Conservation (phyloP, 2,329 filamentous ascomycete genomes). For the Neonectria sp. region DNA sequence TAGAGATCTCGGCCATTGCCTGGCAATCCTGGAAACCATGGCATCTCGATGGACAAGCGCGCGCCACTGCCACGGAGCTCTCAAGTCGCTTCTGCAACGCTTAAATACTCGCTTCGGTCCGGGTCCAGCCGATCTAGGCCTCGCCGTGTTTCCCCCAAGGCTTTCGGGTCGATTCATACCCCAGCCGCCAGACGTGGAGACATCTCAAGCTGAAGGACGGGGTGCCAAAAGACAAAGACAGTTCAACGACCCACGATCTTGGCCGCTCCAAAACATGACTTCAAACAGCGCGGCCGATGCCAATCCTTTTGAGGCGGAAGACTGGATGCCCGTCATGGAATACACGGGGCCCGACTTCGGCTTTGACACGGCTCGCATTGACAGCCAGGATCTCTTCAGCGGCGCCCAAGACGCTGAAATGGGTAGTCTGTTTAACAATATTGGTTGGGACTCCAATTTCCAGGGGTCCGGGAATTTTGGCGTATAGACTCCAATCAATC, state of each 20-base stretch:
- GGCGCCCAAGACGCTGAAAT: not conserved
- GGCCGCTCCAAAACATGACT: not conserved
- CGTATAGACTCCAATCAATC: not conserved
- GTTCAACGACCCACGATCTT: not conserved
- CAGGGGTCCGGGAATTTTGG: not conserved
- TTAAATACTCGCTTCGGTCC: constrained; percentile 3
- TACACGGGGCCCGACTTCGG: constrained; percentile 30
- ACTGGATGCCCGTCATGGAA: constrained; percentile 18
- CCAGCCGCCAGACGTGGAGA: not conserved
- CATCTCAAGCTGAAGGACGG: not conserved
- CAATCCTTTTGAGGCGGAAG: not conserved
- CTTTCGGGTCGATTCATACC: not conserved
- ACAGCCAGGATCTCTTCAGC: constrained; percentile 10
- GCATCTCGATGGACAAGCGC: constrained; percentile 19
- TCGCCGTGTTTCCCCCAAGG: not conserved
- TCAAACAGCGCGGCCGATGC: not conserved
- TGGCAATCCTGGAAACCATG: constrained; percentile 15
- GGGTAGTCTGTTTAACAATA: constrained; percentile 10
- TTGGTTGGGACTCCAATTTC: constrained; percentile 12
- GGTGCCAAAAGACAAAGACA: constrained; percentile 6
- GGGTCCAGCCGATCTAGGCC: not conserved
- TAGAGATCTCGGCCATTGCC: constrained; percentile 20
- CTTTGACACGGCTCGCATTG: constrained; percentile 18
- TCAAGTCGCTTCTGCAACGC: constrained; percentile 1
- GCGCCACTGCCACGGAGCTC: constrained; percentile 15